phyloP scores from a whole-genome alignment of 148 eudicot species.

The Rhododendron ovatum region DNA sequence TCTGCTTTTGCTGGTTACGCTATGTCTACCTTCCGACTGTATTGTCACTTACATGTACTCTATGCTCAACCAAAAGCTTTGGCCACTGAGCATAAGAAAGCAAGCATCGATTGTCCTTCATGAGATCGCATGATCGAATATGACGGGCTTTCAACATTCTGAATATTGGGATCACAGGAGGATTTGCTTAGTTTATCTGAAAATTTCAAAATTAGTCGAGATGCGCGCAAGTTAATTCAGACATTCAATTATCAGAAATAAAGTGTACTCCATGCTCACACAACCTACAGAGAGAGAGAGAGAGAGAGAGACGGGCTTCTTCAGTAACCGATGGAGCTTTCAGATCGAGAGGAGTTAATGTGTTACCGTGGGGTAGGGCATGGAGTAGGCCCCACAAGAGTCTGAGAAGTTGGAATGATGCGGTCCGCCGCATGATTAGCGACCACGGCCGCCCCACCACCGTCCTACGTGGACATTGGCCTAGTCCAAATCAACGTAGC shows the following conservation, averaged over 20 bases:
- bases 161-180: too few relatives aligned
- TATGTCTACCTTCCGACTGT: neutral
- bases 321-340: conserved; percentile 1
- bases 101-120: neutral
- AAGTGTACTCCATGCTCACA: neutral
- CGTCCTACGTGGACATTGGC: conserved; percentile 17
- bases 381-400: conserved; percentile 4
- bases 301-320: neutral
- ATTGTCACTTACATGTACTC: neutral
- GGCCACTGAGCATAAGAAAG: neutral
- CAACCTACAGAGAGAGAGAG: neutral
- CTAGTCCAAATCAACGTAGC: conserved; percentile 8
- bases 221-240: too few relatives aligned
- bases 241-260: too few relatives aligned
- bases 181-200: too few relatives aligned
- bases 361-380: neutral
- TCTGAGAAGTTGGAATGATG: conserved; percentile 16
- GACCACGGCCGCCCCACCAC: conserved; percentile 20
- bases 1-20: conserved; percentile 20
- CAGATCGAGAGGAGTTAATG: neutral
- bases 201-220: too few relatives aligned
- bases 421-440: conserved; percentile 22
- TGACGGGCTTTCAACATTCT: too few relatives aligned
- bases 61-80: neutral
- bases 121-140: neutral